Evolutionary conservation across 2,329 filamentous ascomycete species (phyloP).

Genomic region (Sporothrix euskadiensis): DNA sequence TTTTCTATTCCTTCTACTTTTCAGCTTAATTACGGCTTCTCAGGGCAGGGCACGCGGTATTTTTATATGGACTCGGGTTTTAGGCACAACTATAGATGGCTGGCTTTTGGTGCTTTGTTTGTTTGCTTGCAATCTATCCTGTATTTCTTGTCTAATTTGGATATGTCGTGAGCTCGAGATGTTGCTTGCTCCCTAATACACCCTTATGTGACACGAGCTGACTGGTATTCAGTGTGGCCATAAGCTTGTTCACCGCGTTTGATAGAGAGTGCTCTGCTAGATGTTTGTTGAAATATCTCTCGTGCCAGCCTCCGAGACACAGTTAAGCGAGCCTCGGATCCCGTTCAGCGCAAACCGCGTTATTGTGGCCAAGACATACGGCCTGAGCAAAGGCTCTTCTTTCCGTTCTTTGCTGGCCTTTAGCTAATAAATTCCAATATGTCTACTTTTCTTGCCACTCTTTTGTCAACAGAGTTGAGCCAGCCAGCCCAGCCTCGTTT

Average conservation of each 20-base stretch:
- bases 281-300: neutral
- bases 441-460: neutral
- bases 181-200: neutral
- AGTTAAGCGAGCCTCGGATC: neutral
- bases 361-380: neutral
- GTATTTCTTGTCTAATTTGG: neutral
- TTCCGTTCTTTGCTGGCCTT: neutral
- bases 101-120: neutral
- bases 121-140: neutral
- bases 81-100: neutral
- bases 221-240: neutral
- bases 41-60: neutral
- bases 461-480: neutral
- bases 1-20: neutral
- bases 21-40: neutral
- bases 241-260: neutral
- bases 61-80: neutral
- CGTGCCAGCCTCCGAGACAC: neutral
- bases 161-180: neutral
- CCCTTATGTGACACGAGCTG: neutral
- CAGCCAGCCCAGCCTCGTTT: neutral
- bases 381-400: neutral
- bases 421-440: neutral
- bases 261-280: neutral
- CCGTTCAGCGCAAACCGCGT: neutral